A percentile compares a stretch with the other conserved stretches of the same genome.
Evolutionary conservation across 176 grass and related monocot species (phyloP).

Genomic region (Phoenix roebelenii): DNA sequence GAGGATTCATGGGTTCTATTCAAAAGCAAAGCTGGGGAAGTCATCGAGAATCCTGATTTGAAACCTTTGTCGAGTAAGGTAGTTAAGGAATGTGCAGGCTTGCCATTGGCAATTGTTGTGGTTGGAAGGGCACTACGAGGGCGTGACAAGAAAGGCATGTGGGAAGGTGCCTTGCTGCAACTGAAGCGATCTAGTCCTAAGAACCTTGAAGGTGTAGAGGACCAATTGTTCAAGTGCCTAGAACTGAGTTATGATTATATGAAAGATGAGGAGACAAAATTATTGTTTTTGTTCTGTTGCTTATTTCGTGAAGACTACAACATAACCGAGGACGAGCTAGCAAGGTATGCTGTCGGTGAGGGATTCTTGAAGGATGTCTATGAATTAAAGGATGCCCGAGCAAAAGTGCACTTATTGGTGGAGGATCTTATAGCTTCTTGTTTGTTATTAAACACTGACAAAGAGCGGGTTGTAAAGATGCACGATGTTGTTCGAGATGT

Average conservation of each 20-base stretch:
- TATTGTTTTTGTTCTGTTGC: slow-evolving; percentile 19
- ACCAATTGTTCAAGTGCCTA: slow-evolving; percentile 14
- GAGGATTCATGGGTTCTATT: slow-evolving; percentile 27
- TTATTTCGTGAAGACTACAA: slow-evolving; percentile 20
- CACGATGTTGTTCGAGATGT: slow-evolving; percentile 29
- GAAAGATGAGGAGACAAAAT: neutral
- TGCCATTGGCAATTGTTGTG: slow-evolving; percentile 25
- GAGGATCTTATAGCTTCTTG: slow-evolving; percentile 18
- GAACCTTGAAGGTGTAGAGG: slow-evolving; percentile 7
- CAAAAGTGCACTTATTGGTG: slow-evolving; percentile 10
- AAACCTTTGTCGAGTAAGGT: slow-evolving; percentile 15
- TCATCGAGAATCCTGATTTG: slow-evolving; percentile 4
- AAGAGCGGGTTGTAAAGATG: slow-evolving; percentile 8
- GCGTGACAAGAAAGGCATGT: neutral
- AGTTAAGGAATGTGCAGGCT: slow-evolving; percentile 12
- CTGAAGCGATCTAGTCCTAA: slow-evolving; percentile 7
- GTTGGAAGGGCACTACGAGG: slow-evolving; percentile 13
- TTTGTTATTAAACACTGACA: neutral
- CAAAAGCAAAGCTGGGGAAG: slow-evolving; percentile 17
- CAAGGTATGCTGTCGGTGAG: slow-evolving; percentile 3
- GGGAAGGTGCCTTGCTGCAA: slow-evolving; percentile 6
- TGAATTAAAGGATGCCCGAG: slow-evolving; percentile 4
- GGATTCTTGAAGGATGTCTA: neutral
- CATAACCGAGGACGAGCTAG: slow-evolving; percentile 13
- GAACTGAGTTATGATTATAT: slow-evolving; percentile 26